These are phyloP conservation scores for Termitomyces eurrhizus DNA, from an alignment of 768 basidiomycete species.

Conservation along the genomic window DNA sequence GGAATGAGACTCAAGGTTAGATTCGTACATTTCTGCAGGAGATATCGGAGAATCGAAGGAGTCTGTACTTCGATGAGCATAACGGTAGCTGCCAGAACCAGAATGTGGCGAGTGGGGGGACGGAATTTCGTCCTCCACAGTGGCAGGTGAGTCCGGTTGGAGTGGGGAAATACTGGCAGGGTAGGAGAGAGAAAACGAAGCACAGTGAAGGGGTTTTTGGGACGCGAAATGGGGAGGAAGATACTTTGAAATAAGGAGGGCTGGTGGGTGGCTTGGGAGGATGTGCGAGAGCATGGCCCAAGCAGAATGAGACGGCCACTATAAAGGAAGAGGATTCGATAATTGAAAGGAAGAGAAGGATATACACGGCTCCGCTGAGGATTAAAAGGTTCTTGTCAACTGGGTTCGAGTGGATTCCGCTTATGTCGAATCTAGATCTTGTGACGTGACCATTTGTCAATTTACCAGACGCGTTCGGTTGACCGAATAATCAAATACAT, in stretches of 20 bases:
- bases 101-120: slow-evolving; percentile 29
- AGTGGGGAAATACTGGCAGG: slow-evolving; percentile 21
- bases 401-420: slow-evolving; percentile 11
- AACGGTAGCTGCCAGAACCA: slow-evolving; percentile 27
- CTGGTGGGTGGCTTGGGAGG: slow-evolving; percentile 18
- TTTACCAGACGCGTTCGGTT: slow-evolving; percentile 11
- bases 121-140: slow-evolving; percentile 31
- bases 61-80: slow-evolving; percentile 24
- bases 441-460: slow-evolving; percentile 31
- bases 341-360: slow-evolving; percentile 11
- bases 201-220: slow-evolving; percentile 20
- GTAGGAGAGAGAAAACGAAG: slow-evolving; percentile 22
- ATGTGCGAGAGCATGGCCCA: slow-evolving; percentile 23
- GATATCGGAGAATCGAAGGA: slow-evolving; percentile 29
- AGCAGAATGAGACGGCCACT: slow-evolving; percentile 5
- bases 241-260: slow-evolving; percentile 22
- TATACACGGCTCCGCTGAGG: slow-evolving; percentile 20
- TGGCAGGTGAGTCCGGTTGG: slow-evolving; percentile 25
- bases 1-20: slow-evolving; percentile 17
- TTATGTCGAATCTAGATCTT: slow-evolving; percentile 29
- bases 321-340: slow-evolving; percentile 13
- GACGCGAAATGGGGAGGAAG: slow-evolving; percentile 19
- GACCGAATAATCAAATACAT: slow-evolving; percentile 28
- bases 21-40: slow-evolving; percentile 29
- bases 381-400: slow-evolving; percentile 19